Base-by-base conservation (phyloP, 1,284 basidiomycete genomes). In the Boletus sp. region DNA sequence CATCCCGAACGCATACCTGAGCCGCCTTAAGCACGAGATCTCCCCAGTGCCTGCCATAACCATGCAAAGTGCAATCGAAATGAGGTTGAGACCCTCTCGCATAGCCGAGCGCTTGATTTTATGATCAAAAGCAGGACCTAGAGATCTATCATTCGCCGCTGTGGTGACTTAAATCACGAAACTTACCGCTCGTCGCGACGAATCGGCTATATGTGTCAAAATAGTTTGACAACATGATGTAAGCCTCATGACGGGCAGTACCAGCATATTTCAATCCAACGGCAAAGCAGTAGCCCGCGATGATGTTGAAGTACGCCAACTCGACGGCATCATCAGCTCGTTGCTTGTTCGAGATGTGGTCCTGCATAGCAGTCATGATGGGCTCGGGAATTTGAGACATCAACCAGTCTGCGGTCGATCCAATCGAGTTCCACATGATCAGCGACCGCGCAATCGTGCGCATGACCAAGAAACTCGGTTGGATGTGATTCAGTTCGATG, bases 1-100 rank as follows among this genome's bases (percentile, higher is more conserved):
- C 74, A 91, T 86, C n/a, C 93, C 94, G 62, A 94, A 97, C 4
- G 89, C 84, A 60, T 90, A 84, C 20, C 96, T 82, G 12, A 98
- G 75, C n/a, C 93, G 80, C 25, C 92, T 82, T 22, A 99, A 74
- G 52, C 91, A 87, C 43, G 88, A 88, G 37, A 98, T 81, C 65
- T 99, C 93, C 10, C 96, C 96, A 0, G 93, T 96, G 3, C 96
- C 96, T 0, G 94, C 91, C 88, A 98, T 93, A 42, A 98, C 87
- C 75, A 95, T 88, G 55, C 86, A 84, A 23, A 96, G 70, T 4
- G 93, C 78, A 32, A 97, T 75, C 0, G 91, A 87, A 49, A 96
- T 86, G 23, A 94, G 73, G 61, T 91, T 94, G 37, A 96, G 74
- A 2, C 91, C 91, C 58, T 94, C 89, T 16, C 92, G 80, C n/a